A percentile compares a stretch with the other conserved stretches of the same genome.
Evolutionary conservation across 768 basidiomycete genomes (phyloP).

Genomic region (Serendipita indica): DNA sequence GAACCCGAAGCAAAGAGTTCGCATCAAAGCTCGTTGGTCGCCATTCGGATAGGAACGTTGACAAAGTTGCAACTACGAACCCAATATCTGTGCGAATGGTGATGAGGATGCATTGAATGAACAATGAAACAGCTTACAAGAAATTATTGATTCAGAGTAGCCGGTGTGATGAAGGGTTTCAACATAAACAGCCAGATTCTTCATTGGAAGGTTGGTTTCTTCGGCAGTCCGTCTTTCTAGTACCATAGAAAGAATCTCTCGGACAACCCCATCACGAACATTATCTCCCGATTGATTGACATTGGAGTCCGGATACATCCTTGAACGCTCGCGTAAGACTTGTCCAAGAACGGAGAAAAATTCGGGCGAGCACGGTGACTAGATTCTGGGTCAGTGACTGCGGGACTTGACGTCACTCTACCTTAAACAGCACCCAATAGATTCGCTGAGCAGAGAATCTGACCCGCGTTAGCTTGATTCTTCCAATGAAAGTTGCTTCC

Average conservation of each 20-base stretch:
- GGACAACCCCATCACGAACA: slow-evolving; percentile 30
- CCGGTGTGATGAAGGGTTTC: slow-evolving; percentile 41
- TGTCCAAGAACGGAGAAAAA: slow-evolving; percentile 43
- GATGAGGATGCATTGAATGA: slow-evolving; percentile 9
- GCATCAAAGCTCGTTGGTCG: slow-evolving; percentile 35
- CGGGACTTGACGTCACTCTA: slow-evolving; percentile 25
- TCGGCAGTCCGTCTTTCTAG: slow-evolving; percentile 35
- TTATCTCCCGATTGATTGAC: slow-evolving; percentile 30
- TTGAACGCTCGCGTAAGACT: slow-evolving; percentile 23
- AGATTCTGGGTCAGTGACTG: background rate
- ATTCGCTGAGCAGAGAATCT: slow-evolving; percentile 9
- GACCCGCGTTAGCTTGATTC: background rate
- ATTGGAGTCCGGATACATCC: slow-evolving; percentile 15
- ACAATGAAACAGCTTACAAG: slow-evolving; percentile 29
- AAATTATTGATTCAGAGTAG: slow-evolving; percentile 39
- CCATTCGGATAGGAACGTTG: slow-evolving; percentile 45
- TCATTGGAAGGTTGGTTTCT: slow-evolving; percentile 35
- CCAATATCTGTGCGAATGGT: slow-evolving; percentile 34
- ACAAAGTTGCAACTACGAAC: slow-evolving; percentile 35
- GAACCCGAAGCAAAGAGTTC: slow-evolving; percentile 39
- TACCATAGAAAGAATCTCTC: slow-evolving; percentile 36
- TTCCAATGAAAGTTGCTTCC: slow-evolving; percentile 6
- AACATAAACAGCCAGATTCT: slow-evolving; percentile 43
- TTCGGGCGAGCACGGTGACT: slow-evolving; percentile 18
- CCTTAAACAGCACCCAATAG: slow-evolving; percentile 7